Evolutionary conservation across 202 grass and related monocot genomes (phyloP).

Genomic region (Schoenoplectus tabernaemontani): DNA sequence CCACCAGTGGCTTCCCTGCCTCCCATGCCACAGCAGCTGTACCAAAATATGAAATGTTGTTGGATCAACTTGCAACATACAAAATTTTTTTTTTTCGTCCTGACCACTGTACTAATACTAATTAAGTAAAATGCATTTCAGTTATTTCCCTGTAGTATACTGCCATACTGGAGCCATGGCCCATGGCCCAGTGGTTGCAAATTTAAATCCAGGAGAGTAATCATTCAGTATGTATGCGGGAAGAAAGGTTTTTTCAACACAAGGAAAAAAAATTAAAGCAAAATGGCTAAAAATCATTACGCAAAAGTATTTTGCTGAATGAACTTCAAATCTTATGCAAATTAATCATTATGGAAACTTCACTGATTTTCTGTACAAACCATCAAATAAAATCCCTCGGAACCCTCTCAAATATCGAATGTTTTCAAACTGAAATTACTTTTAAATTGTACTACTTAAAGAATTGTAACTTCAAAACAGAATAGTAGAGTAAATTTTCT

Average conservation of each 20-base stretch:
- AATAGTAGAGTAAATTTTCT: background rate
- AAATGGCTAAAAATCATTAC: background rate
- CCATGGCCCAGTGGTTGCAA: background rate
- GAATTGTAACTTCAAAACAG: no score
- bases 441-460: background rate
- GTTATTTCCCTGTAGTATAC: no score
- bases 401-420: background rate
- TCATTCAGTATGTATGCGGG: background rate
- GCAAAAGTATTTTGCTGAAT: background rate
- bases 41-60: background rate
- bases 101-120: background rate
- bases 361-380: background rate
- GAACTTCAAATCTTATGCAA: background rate
- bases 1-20: slow-evolving; percentile 65
- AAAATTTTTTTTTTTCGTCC: background rate
- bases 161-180: no score
- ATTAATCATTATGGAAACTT: background rate
- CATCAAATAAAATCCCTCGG: background rate
- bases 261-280: background rate
- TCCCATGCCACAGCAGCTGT: slow-evolving; percentile 88
- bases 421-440: background rate
- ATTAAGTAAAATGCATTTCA: no score
- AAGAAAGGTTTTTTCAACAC: background rate
- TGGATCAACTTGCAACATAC: background rate
- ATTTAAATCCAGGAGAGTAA: background rate